phyloP scores from a whole-genome alignment of 2,329 filamentous ascomycete species.

The Fusarium odoratissimum region DNA sequence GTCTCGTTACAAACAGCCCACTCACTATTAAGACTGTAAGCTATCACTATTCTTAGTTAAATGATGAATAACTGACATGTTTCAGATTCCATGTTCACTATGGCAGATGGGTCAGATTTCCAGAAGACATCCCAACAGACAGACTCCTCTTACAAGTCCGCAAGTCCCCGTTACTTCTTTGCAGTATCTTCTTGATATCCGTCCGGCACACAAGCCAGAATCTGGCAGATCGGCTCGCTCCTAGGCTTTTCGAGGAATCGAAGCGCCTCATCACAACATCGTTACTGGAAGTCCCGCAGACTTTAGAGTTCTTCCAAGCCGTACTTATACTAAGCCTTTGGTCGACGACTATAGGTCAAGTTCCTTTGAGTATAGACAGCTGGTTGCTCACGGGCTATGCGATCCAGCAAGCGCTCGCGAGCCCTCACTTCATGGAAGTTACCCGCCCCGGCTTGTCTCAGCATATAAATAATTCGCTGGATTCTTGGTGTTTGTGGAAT shows the following conservation, averaged over 20 bases:
- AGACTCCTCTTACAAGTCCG: slow-evolving; percentile 12
- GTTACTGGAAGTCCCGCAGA: slow-evolving; percentile 31
- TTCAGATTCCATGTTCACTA: slow-evolving; percentile 45
- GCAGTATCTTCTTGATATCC: slow-evolving; percentile 43
- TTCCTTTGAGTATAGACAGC: slow-evolving; percentile 45
- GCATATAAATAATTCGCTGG: not conserved
- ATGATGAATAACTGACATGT: not conserved
- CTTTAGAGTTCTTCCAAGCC: slow-evolving; percentile 43
- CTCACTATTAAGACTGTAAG: slow-evolving; percentile 39
- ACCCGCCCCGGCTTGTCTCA: not conserved
- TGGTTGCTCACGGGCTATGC: slow-evolving; percentile 46
- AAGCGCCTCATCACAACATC: slow-evolving; percentile 30
- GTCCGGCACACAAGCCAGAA: slow-evolving; percentile 42
- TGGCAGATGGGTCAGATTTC: slow-evolving; percentile 44
- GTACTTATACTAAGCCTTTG: slow-evolving; percentile 42
- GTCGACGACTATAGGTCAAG: slow-evolving; percentile 45
- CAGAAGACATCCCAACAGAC: slow-evolving; percentile 25
- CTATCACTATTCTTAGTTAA: fast-evolving
- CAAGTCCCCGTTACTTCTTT: slow-evolving; percentile 39
- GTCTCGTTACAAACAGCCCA: slow-evolving; percentile 30
- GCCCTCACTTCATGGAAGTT: slow-evolving; percentile 33
- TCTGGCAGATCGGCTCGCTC: slow-evolving; percentile 39
- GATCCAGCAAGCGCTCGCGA: slow-evolving; percentile 41
- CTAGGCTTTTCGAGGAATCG: slow-evolving; percentile 39
- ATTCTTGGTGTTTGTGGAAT: slow-evolving; percentile 45